A percentile compares a stretch with the other conserved stretches of the same genome.
Evolutionary conservation across 2,329 filamentous ascomycete species (phyloP).

Genomic region (Colletotrichum sp.): DNA sequence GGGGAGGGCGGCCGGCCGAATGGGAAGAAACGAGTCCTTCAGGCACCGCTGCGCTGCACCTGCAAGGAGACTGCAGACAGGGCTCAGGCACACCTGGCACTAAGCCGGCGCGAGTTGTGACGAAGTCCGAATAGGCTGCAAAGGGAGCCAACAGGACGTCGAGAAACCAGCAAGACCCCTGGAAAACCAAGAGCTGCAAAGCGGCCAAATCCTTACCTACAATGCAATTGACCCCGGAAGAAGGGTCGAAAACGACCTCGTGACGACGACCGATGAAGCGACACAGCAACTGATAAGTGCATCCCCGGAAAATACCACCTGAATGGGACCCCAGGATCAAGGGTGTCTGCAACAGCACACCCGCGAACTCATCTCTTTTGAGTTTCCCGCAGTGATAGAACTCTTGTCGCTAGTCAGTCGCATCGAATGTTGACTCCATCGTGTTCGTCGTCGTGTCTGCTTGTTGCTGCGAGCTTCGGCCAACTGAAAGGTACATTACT

Average conservation of each 20-base stretch:
- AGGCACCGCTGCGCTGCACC: background rate
- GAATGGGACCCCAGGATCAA: slow-evolving; percentile 10
- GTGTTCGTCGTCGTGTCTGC: background rate
- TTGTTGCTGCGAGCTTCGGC: background rate
- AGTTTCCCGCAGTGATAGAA: background rate
- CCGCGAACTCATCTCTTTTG: slow-evolving; percentile 8
- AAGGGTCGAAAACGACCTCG: background rate
- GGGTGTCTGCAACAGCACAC: background rate
- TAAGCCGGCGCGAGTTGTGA: background rate
- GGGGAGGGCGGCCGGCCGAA: background rate
- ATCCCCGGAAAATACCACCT: slow-evolving; percentile 18
- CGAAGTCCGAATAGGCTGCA: background rate
- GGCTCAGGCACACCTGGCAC: background rate
- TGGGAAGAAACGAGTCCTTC: background rate
- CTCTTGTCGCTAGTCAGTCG: background rate
- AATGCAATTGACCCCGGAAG: background rate
- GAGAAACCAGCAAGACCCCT: background rate
- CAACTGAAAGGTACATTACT: slow-evolving; percentile 8
- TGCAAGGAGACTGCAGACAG: slow-evolving; percentile 4
- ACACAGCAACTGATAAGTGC: background rate
- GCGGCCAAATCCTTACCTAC: background rate
- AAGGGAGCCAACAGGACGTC: slow-evolving; percentile 3
- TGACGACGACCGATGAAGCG: background rate
- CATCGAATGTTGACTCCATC: background rate
- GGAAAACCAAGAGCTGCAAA: background rate